Base-by-base conservation (phyloP, 176 grass and related monocot genomes). In the Dactylis glomerata region DNA sequence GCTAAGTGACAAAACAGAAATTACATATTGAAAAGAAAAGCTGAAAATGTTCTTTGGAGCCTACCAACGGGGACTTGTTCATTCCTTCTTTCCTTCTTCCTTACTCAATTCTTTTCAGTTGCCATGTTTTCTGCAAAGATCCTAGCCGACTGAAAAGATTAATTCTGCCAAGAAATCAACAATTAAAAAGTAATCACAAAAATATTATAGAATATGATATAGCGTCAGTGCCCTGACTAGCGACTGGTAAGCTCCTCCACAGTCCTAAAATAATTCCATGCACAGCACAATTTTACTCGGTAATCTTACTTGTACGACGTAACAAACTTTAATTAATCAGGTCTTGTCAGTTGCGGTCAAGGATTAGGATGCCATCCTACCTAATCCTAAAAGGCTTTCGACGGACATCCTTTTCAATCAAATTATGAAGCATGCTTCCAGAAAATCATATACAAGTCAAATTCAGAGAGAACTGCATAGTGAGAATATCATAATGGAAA, bases 41-140 rank as follows among this genome's bases (percentile, higher is more conserved):
- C 28, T 83, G 80, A 83, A 89, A 90, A 47, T 83, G 57, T 83
- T 47, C 12, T 83, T 66, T 83, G 56, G 80, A 68, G 80, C 84
- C 88, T 83, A 86, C 84, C 74, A 58, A 3, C 41, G 8, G 11
- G 67, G 65, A 80, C 37, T 79, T 37, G 73, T 56, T 63, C 22
- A 36, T 75, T 63, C 22, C 45, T 75, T 76, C 69, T 58, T 84
- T 81, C 76, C 16, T 64, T 33, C 47, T 3, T 50, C 68, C 68
- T 6, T 78, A 73, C 79, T 73, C 72, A 73, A n/a, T 78, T 52
- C 11, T n/a, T 78, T 67, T 23, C 32, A 11, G 26, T 46, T 31
- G 44, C 26, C 44, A n/a, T 38, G 22, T 46, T 55, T 81, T 5
- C 40, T 65, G 54, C 22, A 37, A 34, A 36, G 11, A 65, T 73